Conservation (phyloP, 306 rosid species). For the Lithocarpus polystachyus region DNA sequence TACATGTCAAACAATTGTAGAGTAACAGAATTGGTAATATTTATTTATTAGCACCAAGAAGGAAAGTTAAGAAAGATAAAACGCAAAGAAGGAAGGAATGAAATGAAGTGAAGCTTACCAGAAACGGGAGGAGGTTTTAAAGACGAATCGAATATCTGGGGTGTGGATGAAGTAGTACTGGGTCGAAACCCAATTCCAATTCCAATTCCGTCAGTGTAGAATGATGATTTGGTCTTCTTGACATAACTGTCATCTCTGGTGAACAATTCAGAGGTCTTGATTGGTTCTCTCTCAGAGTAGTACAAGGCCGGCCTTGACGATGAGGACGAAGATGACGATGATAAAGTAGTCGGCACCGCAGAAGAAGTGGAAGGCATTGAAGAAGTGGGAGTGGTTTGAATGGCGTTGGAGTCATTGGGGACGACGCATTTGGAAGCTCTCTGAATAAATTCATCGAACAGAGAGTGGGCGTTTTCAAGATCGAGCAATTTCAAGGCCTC, state of each 20-base stretch:
- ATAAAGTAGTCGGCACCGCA: conserved; percentile 21
- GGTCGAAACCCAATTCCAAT: conserved; percentile 52
- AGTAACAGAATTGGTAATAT: too few species aligned
- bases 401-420: conserved; percentile 21
- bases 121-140: conserved; percentile 37
- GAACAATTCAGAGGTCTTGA: conserved; percentile 33
- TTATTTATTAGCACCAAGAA: neutral
- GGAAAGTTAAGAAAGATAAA: neutral
- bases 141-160: conserved; percentile 59
- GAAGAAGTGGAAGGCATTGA: conserved; percentile 28
- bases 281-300: conserved; percentile 31
- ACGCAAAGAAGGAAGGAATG: neutral
- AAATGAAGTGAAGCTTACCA: conserved; percentile 34
- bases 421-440: conserved; percentile 74
- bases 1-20: neutral
- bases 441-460: conserved; percentile 76
- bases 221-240: conserved; percentile 43
- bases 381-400: neutral
- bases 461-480: conserved; percentile 55
- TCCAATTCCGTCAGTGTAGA: conserved; percentile 49
- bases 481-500: conserved; percentile 71
- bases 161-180: conserved; percentile 36
- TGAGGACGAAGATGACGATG: neutral
- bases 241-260: conserved; percentile 74
- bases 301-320: conserved; percentile 18